Base-by-base conservation (phyloP, 495 filamentous ascomycete genomes). In the Xanthoparmelia taractica region DNA sequence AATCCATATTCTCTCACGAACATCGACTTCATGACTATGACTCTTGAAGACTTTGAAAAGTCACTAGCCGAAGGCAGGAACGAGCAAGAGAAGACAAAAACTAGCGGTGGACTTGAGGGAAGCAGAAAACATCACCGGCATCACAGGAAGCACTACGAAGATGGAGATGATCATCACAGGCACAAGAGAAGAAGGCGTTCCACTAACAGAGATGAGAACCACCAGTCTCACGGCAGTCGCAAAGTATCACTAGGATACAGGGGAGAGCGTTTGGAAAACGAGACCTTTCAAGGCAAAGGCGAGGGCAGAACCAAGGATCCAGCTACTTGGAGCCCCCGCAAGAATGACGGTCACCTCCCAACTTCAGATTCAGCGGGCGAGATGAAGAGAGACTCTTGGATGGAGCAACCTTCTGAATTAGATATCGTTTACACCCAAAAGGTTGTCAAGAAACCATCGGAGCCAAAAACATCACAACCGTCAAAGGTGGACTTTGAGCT, bases 401-500 rank as follows among this genome's bases (percentile, higher is more conserved):
- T 98, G 95, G 84, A 92, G 66, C 86, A 85, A 4, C 92, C 94
- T 0, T 88, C 87, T 8, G 84, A 84, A 0, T 72, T 92, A 23
- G 90, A 92, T 57, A 79, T 97, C 60, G 91, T 96, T 66, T 96
- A 94, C 71, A 86, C 89, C 38, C 88, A 93, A 55, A 84, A 85
- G 63, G 83, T 81, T 8, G 73, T 75, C 4, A 82, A 82, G 61
- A 81, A 83, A 63, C 67, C 78, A 8, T 66, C 71, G 11, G 79
- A 83, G 64, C 71, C 73, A 17, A 76, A 74, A 4, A 74, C 75
- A 23, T 50, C 66, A 23, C 76, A 66, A 31, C 78, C 82, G 55
- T 77, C 85, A 12, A 80, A 82, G 58, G 82, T 86, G 11, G 87
- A 88, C 61, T 87, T 86, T 36, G 84, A 87, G 64, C 84, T 92